Evolutionary conservation across 495 filamentous ascomycete species (phyloP).

Genomic region (Viridothelium virens): DNA sequence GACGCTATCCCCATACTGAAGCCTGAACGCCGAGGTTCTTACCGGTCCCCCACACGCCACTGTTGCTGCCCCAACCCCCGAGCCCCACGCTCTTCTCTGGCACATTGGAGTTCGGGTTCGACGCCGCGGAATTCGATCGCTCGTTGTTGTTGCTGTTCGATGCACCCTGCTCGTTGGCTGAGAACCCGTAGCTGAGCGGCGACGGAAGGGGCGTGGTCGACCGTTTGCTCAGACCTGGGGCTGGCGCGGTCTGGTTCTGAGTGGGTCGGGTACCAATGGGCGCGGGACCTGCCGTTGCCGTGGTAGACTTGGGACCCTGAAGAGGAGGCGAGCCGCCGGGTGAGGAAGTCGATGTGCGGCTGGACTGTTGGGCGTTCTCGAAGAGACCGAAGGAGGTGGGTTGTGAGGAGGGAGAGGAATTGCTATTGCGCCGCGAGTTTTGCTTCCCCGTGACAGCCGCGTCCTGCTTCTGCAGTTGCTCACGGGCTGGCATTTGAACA

Average conservation of each 20-base stretch:
- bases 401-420: slow-evolving; percentile 70
- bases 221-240: slow-evolving; percentile 70
- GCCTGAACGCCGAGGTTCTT: slow-evolving; percentile 36
- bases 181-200: slow-evolving; percentile 75
- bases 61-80: slow-evolving; percentile 33
- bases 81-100: slow-evolving; percentile 32
- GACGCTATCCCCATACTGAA: slow-evolving; percentile 37
- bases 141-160: slow-evolving; percentile 43
- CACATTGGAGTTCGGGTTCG: slow-evolving; percentile 44
- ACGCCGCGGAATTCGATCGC: slow-evolving; percentile 53
- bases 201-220: slow-evolving; percentile 86
- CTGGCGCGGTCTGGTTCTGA: slow-evolving; percentile 47
- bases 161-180: slow-evolving; percentile 41
- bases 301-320: slow-evolving; percentile 25
- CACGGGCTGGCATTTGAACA: slow-evolving; percentile 37
- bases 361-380: slow-evolving; percentile 67
- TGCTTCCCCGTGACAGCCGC: slow-evolving; percentile 49
- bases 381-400: slow-evolving; percentile 57
- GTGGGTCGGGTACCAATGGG: slow-evolving; percentile 88
- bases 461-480: slow-evolving; percentile 29
- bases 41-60: slow-evolving; percentile 34
- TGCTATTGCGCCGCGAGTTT: slow-evolving; percentile 77
- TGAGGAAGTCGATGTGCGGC: slow-evolving; percentile 80
- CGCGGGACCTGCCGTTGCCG: slow-evolving; percentile 60
- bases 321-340: slow-evolving; percentile 79